Evolutionary conservation across 2,329 filamentous ascomycete genomes (phyloP), one percentile per base, ranked within the genome.

Genomic region (Thermothelomyces thermophilus): DNA sequence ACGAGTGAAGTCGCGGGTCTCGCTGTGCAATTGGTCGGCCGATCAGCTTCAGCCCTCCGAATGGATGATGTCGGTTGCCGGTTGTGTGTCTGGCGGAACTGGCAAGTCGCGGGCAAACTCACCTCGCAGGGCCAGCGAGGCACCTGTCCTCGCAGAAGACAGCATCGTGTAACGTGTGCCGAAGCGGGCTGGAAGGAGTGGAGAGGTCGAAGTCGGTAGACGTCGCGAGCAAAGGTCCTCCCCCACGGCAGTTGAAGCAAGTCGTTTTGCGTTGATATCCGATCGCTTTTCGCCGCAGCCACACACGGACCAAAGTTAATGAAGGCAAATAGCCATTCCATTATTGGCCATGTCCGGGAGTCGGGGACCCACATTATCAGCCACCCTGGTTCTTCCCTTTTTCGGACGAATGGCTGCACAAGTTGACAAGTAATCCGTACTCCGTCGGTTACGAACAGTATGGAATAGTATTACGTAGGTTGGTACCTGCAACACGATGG

Each of bases 1-100:
- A 84, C 66, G 62, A 87, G 70, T 52, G 81, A 73, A 49, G 74
- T 73, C 47, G 78, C 70, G 58, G 86, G 85, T 71, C 82, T 86
- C 68, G 74, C 86, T 89, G 63, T 88, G 63, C 40, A 48, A 48
- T 51, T 39, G 31, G 34, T 44, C 14, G 41, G 16, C 9, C 31
- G 26, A 34, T 51, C 22, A 49, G 50, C 31, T 5, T 9, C 9
- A 9, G 24, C 24, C 24, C 24, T 26, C 24, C 24, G 9, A n/a
- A n/a, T n/a, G n/a, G n/a, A n/a, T n/a, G 24, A 9, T 26, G 24
- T 26, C 24, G 5, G 24, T 26, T 9, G 9, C 5, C 5, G 24
- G 9, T 26, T 26, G 24, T 26, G 24, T 26, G 24, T 9, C 9
- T 17, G 14, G 2, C 3, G 3, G 17, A 24, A 31, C 30, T 19